These are phyloP conservation scores for Deuterostichococcus epilithicus DNA, from an alignment of 139 green algal genomes.

Conservation along the genomic window DNA sequence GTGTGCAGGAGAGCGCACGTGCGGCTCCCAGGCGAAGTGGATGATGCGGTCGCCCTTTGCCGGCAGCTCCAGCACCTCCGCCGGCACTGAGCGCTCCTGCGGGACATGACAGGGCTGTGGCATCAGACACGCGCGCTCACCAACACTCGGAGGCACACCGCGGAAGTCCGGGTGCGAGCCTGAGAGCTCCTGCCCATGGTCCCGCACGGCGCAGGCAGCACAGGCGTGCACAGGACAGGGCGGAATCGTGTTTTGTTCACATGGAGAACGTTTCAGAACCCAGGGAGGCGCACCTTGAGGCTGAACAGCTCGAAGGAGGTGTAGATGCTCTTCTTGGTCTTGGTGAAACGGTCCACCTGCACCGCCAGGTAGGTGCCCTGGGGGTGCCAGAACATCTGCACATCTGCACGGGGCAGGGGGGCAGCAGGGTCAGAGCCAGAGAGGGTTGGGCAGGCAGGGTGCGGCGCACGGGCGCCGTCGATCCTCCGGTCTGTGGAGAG, in stretches of 20 bases:
- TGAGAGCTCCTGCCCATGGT: too few relatives aligned
- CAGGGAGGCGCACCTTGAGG: slow-evolving; percentile 38
- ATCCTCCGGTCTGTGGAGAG: too few relatives aligned
- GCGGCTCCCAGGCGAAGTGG: slow-evolving; percentile 92
- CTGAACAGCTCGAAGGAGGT: slow-evolving; percentile 95
- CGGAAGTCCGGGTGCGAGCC: too few relatives aligned
- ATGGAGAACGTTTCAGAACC: not conserved
- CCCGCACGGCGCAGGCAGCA: too few relatives aligned
- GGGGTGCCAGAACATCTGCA: slow-evolving; percentile 95
- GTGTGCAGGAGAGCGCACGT: not conserved
- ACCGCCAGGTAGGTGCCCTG: slow-evolving; percentile 95
- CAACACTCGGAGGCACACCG: too few relatives aligned
- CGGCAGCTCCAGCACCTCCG: slow-evolving; percentile 72
- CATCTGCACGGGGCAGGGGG: too few relatives aligned
- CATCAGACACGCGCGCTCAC: too few relatives aligned
- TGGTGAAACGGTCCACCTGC: slow-evolving; percentile 94
- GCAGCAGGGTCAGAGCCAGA: too few relatives aligned
- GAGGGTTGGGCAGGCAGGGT: too few relatives aligned
- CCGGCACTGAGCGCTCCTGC: slow-evolving; percentile 9
- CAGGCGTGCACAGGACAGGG: not conserved
- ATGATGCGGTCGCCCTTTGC: slow-evolving; percentile 73
- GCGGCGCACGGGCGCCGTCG: too few relatives aligned
- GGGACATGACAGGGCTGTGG: too few relatives aligned
- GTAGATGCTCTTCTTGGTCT: slow-evolving; percentile 95
- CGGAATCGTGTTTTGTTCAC: not conserved